Conservation (phyloP, 306 rosid species). For the Acacia melanoxylon region DNA sequence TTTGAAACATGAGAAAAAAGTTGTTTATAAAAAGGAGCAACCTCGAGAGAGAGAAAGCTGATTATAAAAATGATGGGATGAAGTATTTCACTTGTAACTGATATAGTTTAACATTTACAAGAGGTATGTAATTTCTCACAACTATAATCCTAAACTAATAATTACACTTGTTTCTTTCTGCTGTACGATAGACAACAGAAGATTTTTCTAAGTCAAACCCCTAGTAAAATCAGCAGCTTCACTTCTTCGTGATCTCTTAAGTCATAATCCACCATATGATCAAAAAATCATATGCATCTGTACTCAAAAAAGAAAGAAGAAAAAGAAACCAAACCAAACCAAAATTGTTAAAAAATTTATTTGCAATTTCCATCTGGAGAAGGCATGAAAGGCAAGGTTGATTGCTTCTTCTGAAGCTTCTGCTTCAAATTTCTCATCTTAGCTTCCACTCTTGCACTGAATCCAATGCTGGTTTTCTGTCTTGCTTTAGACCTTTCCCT, state of each 20-base stretch:
- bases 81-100: not conserved
- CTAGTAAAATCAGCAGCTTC: constrained; percentile 15
- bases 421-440: constrained; percentile 72
- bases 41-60: too few species aligned
- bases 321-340: constrained; percentile 17
- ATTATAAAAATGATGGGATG: too few species aligned
- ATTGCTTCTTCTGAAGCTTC: constrained; percentile 73
- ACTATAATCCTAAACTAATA: not conserved
- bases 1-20: too few species aligned
- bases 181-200: not conserved
- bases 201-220: not conserved
- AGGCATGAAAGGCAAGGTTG: constrained; percentile 28
- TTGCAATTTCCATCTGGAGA: constrained; percentile 41
- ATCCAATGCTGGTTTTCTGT: constrained; percentile 89
- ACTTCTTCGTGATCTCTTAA: constrained; percentile 21
- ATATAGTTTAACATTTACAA: not conserved
- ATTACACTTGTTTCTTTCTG: not conserved
- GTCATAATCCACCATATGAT: constrained; percentile 1
- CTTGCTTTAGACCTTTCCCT: constrained; percentile 87
- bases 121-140: not conserved
- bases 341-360: constrained; percentile 27
- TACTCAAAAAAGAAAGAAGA: constrained; percentile 30
- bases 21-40: too few species aligned
- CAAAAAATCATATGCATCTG: constrained; percentile 26
- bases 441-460: constrained; percentile 94